Percentiles rank a stretch among this genome's conserved stretches.
Conservation (phyloP, 306 rosid species). For the Fragaria vesca region DNA sequence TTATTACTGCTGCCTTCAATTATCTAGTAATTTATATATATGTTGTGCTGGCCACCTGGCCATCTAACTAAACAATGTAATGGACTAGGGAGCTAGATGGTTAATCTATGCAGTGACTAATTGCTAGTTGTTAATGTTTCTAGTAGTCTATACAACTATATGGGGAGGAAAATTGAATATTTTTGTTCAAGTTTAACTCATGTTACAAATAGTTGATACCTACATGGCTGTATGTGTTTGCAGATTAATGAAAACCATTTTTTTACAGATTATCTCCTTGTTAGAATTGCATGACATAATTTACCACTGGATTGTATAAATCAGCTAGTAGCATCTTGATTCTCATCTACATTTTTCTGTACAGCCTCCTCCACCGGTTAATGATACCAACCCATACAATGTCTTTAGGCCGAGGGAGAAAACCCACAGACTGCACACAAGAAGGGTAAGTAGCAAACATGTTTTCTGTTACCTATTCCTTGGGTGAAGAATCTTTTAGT, state of each 20-base stretch:
- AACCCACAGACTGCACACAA: constrained; percentile 95
- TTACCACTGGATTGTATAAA: background rate
- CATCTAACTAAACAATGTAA: background rate
- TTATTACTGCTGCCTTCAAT: background rate
- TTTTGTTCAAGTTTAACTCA: background rate
- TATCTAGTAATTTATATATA: background rate
- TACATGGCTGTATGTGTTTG: background rate
- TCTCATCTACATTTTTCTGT: constrained; percentile 27
- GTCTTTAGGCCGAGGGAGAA: constrained; percentile 99
- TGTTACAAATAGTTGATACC: background rate
- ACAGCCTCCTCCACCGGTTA: constrained; percentile 98
- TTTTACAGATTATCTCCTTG: background rate
- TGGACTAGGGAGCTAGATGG: background rate
- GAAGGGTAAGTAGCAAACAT: constrained; percentile 67
- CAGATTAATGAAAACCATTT: background rate
- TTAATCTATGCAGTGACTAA: background rate
- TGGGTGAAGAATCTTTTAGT: constrained; percentile 27
- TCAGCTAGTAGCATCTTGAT: constrained; percentile 29
- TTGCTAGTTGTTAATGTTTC: background rate
- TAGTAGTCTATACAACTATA: background rate
- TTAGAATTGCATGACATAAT: constrained; percentile 10
- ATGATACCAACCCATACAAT: constrained; percentile 96
- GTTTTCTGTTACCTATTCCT: constrained; percentile 17
- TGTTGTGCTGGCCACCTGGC: background rate
- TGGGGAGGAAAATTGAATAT: background rate